Percentiles rank a stretch among this genome's conserved stretches.
phyloP scores from a whole-genome alignment of 179 eudicot species.

The Spinacia oleracea region DNA sequence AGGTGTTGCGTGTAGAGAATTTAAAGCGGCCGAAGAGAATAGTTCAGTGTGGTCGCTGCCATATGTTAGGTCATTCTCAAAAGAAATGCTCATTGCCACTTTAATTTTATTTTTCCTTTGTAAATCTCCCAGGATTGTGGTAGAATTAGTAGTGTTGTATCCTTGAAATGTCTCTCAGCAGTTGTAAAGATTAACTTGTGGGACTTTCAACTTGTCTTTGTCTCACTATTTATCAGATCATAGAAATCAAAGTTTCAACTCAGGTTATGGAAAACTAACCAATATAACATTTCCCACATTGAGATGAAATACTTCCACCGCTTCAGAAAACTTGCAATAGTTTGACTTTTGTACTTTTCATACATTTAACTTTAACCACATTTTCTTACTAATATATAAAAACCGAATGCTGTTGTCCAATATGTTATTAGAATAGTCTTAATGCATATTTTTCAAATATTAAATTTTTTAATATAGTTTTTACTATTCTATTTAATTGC shows the following conservation, averaged over 20 bases:
- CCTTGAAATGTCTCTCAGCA: not conserved
- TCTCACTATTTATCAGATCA: not conserved
- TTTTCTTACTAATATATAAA: too few species aligned
- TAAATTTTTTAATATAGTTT: too few species aligned
- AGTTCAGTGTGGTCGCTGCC: slow-evolving; percentile 97
- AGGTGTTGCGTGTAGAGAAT: slow-evolving; percentile 84
- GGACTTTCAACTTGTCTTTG: not conserved
- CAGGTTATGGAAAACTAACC: not conserved
- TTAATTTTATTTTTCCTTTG: slow-evolving; percentile 20
- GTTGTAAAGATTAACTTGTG: slow-evolving; percentile 6
- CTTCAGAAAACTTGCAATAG: too few species aligned
- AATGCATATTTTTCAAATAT: too few species aligned
- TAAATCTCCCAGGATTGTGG: slow-evolving; percentile 20
- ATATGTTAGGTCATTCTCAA: slow-evolving; percentile 93
- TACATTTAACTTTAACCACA: too few species aligned
- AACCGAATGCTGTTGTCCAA: too few species aligned
- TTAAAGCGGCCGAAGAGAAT: slow-evolving; percentile 84
- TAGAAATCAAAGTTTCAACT: not conserved
- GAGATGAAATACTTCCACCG: too few species aligned
- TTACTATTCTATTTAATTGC: too few species aligned
- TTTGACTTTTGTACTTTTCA: too few species aligned
- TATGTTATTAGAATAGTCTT: too few species aligned
- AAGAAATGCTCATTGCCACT: slow-evolving; percentile 84
- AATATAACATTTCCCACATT: too few species aligned
- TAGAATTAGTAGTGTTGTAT: slow-evolving; percentile 16